Percentiles rank a stretch among this genome's conserved stretches.
Evolutionary conservation across 1,284 basidiomycete species (phyloP).

Genomic region (Tylopilus orsonianus): DNA sequence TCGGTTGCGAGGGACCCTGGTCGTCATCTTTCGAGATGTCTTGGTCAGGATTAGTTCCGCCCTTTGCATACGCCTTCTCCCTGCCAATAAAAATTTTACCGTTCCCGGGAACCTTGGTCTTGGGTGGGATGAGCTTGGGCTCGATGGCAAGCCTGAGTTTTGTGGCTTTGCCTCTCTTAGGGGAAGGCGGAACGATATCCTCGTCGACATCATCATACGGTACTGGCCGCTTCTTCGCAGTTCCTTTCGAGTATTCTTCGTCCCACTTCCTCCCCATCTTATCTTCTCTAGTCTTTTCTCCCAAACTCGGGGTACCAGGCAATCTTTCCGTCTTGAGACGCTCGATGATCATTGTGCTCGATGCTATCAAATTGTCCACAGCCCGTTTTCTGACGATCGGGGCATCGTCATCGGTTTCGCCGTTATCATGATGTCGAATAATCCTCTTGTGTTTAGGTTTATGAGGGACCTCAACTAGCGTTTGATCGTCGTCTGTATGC

Average conservation of each 20-base stretch:
- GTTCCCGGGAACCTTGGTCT: not conserved
- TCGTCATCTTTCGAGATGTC: not conserved
- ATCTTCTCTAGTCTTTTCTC: conserved; percentile 6
- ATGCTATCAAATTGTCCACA: not conserved
- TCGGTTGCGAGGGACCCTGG: conserved; percentile 9
- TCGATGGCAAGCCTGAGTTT: not conserved
- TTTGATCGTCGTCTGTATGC: conserved; percentile 30
- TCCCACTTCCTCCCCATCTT: not conserved
- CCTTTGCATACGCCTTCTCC: conserved; percentile 5
- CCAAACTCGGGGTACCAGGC: not conserved
- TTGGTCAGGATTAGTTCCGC: not conserved
- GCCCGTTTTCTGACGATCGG: conserved; percentile 3
- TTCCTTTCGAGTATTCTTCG: not conserved
- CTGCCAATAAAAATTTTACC: not conserved
- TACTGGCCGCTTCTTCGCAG: conserved; percentile 6
- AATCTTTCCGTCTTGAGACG: not conserved
- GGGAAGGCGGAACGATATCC: not conserved
- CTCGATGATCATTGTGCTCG: not conserved
- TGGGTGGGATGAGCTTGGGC: not conserved
- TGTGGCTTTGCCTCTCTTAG: conserved; percentile 15
- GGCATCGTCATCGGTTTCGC: conserved; percentile 4
- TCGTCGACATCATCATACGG: conserved; percentile 2
- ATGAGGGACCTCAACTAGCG: conserved; percentile 24
- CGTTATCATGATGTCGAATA: not conserved
- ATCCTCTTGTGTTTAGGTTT: conserved; percentile 7